These are phyloP conservation scores for Paecilomyces sp. DNA, from an alignment of 2,329 filamentous ascomycete genomes.

Conservation along the genomic window DNA sequence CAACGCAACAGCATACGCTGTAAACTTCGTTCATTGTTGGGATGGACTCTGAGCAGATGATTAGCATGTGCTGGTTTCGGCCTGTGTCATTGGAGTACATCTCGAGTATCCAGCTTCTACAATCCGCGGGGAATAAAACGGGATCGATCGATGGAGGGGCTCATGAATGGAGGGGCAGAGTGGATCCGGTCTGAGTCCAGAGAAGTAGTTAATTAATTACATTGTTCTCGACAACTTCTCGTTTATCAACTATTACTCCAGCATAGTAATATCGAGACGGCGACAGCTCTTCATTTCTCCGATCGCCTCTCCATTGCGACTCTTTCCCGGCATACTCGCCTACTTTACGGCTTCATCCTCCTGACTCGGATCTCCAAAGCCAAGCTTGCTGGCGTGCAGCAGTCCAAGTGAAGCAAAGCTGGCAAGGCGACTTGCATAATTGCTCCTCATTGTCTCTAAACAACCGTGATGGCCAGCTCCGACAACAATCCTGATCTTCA, in stretches of 20 bases:
- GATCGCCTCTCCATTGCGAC: background rate
- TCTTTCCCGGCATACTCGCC: background rate
- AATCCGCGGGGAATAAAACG: too few species aligned
- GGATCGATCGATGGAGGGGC: background rate
- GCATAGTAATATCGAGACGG: background rate
- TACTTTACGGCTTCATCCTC: background rate
- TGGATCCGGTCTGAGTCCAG: background rate
- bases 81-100: too few species aligned
- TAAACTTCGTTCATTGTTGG: background rate
- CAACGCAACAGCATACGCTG: background rate
- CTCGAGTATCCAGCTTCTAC: too few species aligned
- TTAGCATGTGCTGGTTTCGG: background rate
- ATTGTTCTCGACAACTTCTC: background rate
- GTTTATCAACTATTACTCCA: background rate
- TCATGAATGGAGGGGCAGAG: background rate
- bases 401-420: background rate
- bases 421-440: background rate
- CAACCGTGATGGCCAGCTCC: background rate
- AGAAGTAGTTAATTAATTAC: background rate
- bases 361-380: background rate
- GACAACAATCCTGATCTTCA: constrained; percentile 17
- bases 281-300: background rate
- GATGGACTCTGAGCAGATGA: background rate
- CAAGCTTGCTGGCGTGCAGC: background rate
- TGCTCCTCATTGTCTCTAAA: background rate